Base-by-base conservation (phyloP, 345 rosid genomes). In the Sonneratia caseolaris region DNA sequence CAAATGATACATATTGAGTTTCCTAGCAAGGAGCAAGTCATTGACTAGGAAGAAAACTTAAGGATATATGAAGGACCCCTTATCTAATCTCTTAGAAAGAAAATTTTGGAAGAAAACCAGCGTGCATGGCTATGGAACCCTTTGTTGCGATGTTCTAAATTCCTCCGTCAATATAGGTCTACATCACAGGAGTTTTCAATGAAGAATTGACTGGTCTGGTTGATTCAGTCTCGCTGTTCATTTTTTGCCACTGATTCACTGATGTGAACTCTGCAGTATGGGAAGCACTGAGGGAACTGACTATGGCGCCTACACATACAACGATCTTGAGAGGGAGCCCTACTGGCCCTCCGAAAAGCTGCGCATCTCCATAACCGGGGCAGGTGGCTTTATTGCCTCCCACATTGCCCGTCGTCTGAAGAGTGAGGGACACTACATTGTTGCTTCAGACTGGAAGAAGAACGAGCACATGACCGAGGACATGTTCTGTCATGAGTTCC, bases 361-460 rank as follows among this genome's bases (percentile, higher is more conserved):
- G 21, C 83, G 84, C 45, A 88, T 95, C 64, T 92, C 99, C 21
- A 85, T 95, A 16, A 95, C 98, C 0, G 97, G 99, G 1, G 94
- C 98, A 10, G 99, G 99, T n/a, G 99, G 99, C 37, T 95, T 95
- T 80, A 95, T 95, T 42, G 99, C 98, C 27, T 95, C 99, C 64
- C 99, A 95, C 88, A 92, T 95, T 77, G 98, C 99, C 76, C 92
- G 99, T 21, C 99, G 99, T 77, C 71, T 95, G 87, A 95, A 90
- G 83, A 84, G 82, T 35, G 99, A 95, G 81, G 99, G 99, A 1
- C 99, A 92, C 80, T 95, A 90, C 83, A 85, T 92, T 57, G 88
- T 92, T 73, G 99, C 99, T 68, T 95, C 99, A 4, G 99, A 95
- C 81, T 95, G 99, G 99, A 95, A 95, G 89, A 95, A 92, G 92